A percentile compares a stretch with the other conserved stretches of the same genome.
Evolutionary conservation across 441 rosid species (phyloP).

Genomic region (Corymbia calophylla): DNA sequence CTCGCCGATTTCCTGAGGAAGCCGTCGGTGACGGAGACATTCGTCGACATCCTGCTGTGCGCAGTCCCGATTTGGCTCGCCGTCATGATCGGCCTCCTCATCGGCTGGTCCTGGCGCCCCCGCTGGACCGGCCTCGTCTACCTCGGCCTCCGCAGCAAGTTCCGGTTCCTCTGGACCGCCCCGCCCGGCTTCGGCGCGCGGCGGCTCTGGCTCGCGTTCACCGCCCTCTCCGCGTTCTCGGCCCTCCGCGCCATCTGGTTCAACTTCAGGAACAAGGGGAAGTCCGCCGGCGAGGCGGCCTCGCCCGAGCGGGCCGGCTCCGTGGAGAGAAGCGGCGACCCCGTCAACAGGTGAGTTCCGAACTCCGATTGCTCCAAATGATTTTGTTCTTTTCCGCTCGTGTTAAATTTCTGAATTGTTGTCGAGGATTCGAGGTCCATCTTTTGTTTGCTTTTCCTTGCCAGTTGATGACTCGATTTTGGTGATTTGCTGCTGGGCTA

Average conservation of each 20-base stretch:
- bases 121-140: conserved; percentile 90
- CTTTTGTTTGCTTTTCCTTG: not conserved
- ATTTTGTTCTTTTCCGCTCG: not conserved
- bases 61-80: conserved; percentile 99
- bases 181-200: conserved; percentile 98
- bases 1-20: conserved; percentile 55
- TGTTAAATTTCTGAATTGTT: not conserved
- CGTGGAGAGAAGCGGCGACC: conserved; percentile 18
- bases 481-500: not conserved
- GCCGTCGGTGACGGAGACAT: conserved; percentile 74
- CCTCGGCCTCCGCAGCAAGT: conserved; percentile 71
- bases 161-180: conserved; percentile 73
- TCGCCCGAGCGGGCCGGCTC: conserved; percentile 5
- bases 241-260: conserved; percentile 75
- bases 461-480: not conserved
- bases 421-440: not conserved
- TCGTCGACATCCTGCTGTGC: conserved; percentile 91
- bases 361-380: not conserved
- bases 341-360: conserved; percentile 29
- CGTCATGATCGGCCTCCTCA: conserved; percentile 86
- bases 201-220: conserved; percentile 87
- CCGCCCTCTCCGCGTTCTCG: conserved; percentile 89
- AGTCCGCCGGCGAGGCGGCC: conserved; percentile 17
- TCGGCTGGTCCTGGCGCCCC: conserved; percentile 99
- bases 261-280: conserved; percentile 34